phyloP scores from a whole-genome alignment of 129 eudicot genomes.

The Cynara cardunculus region DNA sequence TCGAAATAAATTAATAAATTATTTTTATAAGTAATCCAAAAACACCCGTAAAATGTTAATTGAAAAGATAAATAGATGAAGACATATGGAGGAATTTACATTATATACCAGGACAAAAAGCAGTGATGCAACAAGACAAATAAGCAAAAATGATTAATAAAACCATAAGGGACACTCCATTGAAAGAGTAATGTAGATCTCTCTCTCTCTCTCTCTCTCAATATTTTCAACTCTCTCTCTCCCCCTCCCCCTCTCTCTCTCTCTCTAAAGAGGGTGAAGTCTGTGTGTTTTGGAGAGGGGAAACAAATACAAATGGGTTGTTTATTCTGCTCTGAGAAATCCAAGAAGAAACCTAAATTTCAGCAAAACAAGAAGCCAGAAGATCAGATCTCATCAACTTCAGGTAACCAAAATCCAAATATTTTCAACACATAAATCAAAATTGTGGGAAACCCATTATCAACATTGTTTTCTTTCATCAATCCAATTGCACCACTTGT shows the following conservation, averaged over 20 bases:
- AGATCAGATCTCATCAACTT: constrained; percentile 79
- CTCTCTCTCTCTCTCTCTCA: constrained; percentile 16
- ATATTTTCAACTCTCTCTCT: constrained; percentile 25
- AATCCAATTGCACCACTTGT: constrained; percentile 10
- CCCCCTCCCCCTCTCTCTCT: constrained; percentile 24
- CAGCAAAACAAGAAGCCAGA: constrained; percentile 44
- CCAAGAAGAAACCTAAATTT: constrained; percentile 55
- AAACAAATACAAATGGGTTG: constrained; percentile 55
- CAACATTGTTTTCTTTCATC: constrained; percentile 25
- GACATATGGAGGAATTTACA: constrained; percentile 15
- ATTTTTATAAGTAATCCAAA: no score
- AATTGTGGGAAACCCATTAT: constrained; percentile 10
- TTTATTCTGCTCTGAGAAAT: constrained; percentile 55
- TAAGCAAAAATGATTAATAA: constrained; percentile 30
- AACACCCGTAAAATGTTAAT: no score
- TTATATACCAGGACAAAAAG: constrained; percentile 28
- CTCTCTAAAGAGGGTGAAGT: constrained; percentile 34
- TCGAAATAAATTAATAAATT: no score
- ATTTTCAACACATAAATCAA: constrained; percentile 8
- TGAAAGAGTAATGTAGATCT: constrained; percentile 20
- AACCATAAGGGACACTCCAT: constrained; percentile 20
- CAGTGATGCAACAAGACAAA: constrained; percentile 34
- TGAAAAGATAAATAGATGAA: neutral
- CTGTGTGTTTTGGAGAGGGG: constrained; percentile 25
- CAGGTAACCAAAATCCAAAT: constrained; percentile 34